Conservation (phyloP, 331 rosid species). For the Pyrus hybrid region DNA sequence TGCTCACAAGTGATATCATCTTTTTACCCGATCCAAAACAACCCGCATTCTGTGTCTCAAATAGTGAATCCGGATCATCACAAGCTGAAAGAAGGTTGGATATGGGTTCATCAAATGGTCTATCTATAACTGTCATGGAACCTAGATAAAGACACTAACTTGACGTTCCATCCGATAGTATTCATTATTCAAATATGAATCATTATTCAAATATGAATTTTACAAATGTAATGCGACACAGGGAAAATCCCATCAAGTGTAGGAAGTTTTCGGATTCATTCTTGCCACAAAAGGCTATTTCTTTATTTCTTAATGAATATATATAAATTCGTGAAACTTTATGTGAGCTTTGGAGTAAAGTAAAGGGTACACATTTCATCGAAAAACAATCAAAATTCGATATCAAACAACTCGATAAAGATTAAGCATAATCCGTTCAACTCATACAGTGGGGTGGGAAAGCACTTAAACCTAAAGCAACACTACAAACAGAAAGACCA, state of each 20-base stretch:
- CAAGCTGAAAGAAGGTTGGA: conserved; percentile 3
- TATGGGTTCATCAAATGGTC: conserved; percentile 1
- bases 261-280: neutral
- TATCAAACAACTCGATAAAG: neutral
- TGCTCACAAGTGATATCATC: conserved; percentile 10
- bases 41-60: neutral
- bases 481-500: neutral
- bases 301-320: neutral
- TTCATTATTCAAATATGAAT: no score
- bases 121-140: conserved; percentile 18
- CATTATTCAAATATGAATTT: neutral
- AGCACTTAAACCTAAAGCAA: neutral
- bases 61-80: conserved; percentile 13
- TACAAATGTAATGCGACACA: neutral
- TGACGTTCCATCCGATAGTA: neutral
- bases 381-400: neutral
- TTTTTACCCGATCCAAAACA: conserved; percentile 17
- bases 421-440: neutral
- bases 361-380: neutral
- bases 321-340: neutral
- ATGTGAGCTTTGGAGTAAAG: neutral
- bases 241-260: neutral
- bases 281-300: neutral
- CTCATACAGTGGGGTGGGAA: neutral
- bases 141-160: conserved; percentile 18